Evolutionary conservation across 176 grass and related monocot species (phyloP).

Genomic region (Aegilops sharonensis): DNA sequence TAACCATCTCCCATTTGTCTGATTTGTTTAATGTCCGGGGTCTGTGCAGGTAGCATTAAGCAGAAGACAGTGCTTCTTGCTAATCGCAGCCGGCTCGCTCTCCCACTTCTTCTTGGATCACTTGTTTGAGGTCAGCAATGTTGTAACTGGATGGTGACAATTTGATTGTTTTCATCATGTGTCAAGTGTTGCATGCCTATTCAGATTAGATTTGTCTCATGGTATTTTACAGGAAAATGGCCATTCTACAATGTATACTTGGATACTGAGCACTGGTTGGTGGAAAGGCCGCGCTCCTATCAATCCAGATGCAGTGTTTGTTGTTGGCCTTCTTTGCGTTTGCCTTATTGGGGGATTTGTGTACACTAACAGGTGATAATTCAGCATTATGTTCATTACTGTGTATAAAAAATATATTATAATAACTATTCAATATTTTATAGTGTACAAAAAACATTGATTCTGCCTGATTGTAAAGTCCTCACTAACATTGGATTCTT

Average conservation of each 20-base stretch:
- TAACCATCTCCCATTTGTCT: neutral
- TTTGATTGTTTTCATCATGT: neutral
- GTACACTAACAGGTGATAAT: constrained; percentile 76
- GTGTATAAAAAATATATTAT: neutral
- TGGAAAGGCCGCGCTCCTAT: constrained; percentile 77
- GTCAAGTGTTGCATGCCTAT: neutral
- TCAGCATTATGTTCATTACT: neutral
- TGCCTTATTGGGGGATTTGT: constrained; percentile 62
- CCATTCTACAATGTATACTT: constrained; percentile 80
- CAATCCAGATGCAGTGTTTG: constrained; percentile 77
- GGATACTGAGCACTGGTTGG: constrained; percentile 92
- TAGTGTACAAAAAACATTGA: neutral
- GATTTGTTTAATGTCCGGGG: constrained; percentile 12
- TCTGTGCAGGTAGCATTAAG: constrained; percentile 54
- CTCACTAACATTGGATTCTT: neutral
- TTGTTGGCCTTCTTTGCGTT: constrained; percentile 70
- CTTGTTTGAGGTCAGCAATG: constrained; percentile 71
- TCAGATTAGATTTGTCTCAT: neutral
- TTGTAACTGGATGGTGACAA: neutral
- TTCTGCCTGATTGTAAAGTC: neutral
- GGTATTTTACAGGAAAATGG: constrained; percentile 65
- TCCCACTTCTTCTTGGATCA: constrained; percentile 98
- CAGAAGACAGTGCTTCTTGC: constrained; percentile 72
- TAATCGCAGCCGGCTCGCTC: constrained; percentile 77
- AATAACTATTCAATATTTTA: neutral